phyloP scores from a whole-genome alignment of 225 moss, liverwort and hornwort species.

The Marchantia paleacea region DNA sequence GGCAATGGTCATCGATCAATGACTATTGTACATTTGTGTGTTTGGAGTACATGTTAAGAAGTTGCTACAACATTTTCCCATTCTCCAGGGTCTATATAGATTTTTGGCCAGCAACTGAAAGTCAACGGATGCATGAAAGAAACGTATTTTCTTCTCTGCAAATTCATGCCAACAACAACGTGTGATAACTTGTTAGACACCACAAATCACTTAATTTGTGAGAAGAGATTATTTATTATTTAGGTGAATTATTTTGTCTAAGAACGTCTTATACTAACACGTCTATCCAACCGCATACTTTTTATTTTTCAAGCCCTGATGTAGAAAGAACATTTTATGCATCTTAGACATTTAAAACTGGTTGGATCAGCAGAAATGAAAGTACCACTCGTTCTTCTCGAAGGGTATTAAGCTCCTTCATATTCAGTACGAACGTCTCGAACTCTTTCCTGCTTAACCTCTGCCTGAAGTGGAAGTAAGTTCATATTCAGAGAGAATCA shows the following conservation, averaged over 20 bases:
- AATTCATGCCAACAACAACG: not conserved
- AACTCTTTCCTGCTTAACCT: conserved; percentile 7
- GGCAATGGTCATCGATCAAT: no score
- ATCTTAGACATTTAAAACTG: not conserved
- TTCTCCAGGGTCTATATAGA: not conserved
- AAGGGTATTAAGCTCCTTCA: conserved; percentile 12
- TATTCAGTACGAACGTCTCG: conserved; percentile 1
- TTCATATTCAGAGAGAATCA: not conserved
- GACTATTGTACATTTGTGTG: no score
- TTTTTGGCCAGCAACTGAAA: conserved; percentile 15
- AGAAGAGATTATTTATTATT: not conserved
- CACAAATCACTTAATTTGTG: not conserved
- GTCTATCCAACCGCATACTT: not conserved
- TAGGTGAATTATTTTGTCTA: not conserved
- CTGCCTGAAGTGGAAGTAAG: not conserved
- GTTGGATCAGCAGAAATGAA: not conserved
- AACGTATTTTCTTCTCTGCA: conserved; percentile 4
- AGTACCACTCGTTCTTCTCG: conserved; percentile 21
- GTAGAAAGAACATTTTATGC: not conserved
- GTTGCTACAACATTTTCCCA: not conserved
- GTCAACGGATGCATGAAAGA: conserved; percentile 17
- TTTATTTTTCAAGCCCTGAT: not conserved
- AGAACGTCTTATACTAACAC: not conserved
- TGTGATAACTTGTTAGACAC: not conserved
- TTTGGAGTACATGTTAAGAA: no score